Evolutionary conservation across 108 stramenopile genomes (phyloP).

Genomic region (Aurantiochytrium sp.): DNA sequence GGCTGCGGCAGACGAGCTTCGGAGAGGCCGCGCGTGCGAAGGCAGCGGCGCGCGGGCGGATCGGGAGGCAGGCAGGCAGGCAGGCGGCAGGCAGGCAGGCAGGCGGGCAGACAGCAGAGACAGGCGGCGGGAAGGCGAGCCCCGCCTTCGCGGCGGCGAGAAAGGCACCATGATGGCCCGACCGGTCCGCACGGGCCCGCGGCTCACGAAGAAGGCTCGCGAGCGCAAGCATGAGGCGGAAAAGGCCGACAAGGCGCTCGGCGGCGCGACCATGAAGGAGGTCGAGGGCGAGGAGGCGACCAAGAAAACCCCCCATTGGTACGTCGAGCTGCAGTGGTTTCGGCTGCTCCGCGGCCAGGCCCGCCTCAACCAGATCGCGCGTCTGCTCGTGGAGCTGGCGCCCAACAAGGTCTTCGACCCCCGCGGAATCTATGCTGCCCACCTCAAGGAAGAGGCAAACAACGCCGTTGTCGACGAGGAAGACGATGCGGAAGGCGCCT

Average conservation of each 20-base stretch:
- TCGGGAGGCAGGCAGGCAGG: no score
- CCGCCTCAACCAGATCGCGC: constrained; percentile 13
- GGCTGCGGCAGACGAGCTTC: no score
- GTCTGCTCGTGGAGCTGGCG: constrained; percentile 46
- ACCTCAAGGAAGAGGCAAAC: constrained; percentile 22
- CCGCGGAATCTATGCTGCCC: neutral
- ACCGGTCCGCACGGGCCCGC: constrained; percentile 3
- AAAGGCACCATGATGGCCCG: neutral
- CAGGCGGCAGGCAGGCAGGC: no score
- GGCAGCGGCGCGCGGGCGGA: no score
- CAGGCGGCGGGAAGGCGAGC: no score
- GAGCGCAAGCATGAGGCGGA: constrained; percentile 24
- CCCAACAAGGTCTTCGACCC: constrained; percentile 37
- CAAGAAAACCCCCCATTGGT: constrained; percentile 60
- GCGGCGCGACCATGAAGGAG: constrained; percentile 63
- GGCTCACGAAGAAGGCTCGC: constrained; percentile 17
- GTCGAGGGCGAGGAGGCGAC: constrained; percentile 81
- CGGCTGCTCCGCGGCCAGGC: neutral
- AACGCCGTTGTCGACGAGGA: neutral
- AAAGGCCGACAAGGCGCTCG: constrained; percentile 51
- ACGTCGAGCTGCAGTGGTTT: constrained; percentile 49
- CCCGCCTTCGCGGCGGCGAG: no score
- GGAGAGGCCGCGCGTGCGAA: no score
- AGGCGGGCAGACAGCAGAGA: no score
- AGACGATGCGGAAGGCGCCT: constrained; percentile 42